Evolutionary conservation across 805 yeast species (phyloP), one percentile per base, ranked within the genome.

Genomic region (Spathaspora passalidarum): DNA sequence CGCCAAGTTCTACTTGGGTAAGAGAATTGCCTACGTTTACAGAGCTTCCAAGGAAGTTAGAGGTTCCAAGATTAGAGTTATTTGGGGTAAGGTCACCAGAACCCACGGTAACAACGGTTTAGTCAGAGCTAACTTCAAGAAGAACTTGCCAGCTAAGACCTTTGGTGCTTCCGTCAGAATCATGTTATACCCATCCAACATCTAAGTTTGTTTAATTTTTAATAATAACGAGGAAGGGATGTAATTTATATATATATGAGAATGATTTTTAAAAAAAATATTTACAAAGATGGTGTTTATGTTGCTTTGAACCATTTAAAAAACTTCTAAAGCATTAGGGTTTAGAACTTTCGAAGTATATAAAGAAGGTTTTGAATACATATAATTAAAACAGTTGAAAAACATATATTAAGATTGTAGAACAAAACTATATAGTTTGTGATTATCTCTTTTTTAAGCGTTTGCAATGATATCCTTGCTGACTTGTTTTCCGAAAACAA

Each of bases 131-230:
- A 88, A 84, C 80, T 94, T 94, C 96, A 91, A 88, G 82, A 83
- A 87, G 79, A 94, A 94, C 91, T 86, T 94, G 73, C 99, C 99
- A 77, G 91, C 99, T 65, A 91, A 92, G 88, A 90, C 98, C 66
- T 92, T 94, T 76, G 99, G 99, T 81, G 97, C 99, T 73, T 86
- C 96, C 61, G 98, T 94, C 74, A 88, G 99, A 84, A 84, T 94
- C 82, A 90, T 94, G 96, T 91, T 92, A 79, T 92, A 92, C 88
- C 99, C 99, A 81, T 92, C 98, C 62, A 91, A 86, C 96, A 94
- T 92, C 88, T 92, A 92, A 86, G 64, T 63, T 44, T 20, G 32
- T 38, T 22, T 22, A 26, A 26, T 4, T 11, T 26, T 26, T 26
- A 26, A 26, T 26, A 26, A 7, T 5, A 19, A 19, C 5, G 16